These are phyloP conservation scores for Austroboletus rostrupii DNA, from an alignment of 1,284 basidiomycete genomes.

Conservation along the genomic window DNA sequence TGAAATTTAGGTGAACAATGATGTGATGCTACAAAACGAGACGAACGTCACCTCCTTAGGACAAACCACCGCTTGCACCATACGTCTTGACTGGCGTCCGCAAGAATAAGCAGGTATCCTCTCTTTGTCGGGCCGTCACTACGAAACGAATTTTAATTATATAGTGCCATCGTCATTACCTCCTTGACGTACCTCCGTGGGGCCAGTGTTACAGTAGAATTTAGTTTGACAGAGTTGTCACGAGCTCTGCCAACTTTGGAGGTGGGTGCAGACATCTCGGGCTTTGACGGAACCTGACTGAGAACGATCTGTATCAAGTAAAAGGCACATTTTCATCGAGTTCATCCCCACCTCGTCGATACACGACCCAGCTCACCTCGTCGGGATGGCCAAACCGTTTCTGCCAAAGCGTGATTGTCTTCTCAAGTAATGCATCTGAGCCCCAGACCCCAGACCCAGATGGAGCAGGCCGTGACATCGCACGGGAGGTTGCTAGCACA, in stretches of 20 bases:
- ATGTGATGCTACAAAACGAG: neutral
- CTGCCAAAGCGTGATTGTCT: constrained; percentile 76
- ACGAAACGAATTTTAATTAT: neutral
- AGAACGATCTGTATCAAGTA: constrained; percentile 57
- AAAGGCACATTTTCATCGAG: constrained; percentile 1
- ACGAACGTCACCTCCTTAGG: constrained; percentile 64
- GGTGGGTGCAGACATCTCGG: constrained; percentile 36
- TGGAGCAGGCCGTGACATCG: constrained; percentile 40
- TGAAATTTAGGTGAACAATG: constrained; percentile 27
- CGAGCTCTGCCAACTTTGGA: constrained; percentile 29
- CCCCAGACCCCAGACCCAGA: constrained; percentile 61
- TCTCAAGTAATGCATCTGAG: constrained; percentile 57
- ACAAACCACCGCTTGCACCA: constrained; percentile 90
- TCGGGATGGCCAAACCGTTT: constrained; percentile 73
- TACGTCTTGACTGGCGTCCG: constrained; percentile 70
- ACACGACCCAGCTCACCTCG: constrained; percentile 49
- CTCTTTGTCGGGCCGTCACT: constrained; percentile 84
- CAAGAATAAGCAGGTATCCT: constrained; percentile 76
- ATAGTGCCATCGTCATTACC: constrained; percentile 2
- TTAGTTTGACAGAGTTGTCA: constrained; percentile 59
- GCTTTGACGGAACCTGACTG: constrained; percentile 62
- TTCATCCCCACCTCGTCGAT: neutral
- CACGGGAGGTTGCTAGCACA: constrained; percentile 58
- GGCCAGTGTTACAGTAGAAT: constrained; percentile 68
- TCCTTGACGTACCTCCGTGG: constrained; percentile 55